Conservation (phyloP, 140 eudicot species). For the Anethum foeniculum region DNA sequence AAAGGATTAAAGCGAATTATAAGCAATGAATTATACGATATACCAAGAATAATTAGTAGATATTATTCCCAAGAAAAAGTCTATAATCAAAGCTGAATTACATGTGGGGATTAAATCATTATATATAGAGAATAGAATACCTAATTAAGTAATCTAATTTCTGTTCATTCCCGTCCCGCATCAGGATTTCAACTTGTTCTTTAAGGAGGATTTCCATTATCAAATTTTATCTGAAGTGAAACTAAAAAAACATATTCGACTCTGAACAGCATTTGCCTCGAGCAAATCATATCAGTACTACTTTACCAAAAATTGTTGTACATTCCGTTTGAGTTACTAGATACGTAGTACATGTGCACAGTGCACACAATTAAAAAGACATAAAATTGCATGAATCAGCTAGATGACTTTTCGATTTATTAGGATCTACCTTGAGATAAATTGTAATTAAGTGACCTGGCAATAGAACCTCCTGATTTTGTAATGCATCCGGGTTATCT, state of each 20-base stretch:
- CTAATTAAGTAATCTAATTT: too few species aligned
- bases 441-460: slow-evolving; percentile 82
- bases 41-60: too few species aligned
- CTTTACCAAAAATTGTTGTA: neutral
- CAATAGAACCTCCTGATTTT: slow-evolving; percentile 79
- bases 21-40: too few species aligned
- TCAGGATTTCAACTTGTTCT: neutral
- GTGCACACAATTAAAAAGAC: neutral
- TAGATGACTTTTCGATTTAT: neutral
- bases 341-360: neutral
- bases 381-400: neutral
- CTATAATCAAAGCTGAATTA: too few species aligned
- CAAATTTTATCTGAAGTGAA: neutral
- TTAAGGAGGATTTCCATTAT: neutral
- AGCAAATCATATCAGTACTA: neutral
- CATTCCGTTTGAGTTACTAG: neutral
- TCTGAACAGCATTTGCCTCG: neutral
- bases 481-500: slow-evolving; percentile 88
- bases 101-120: too few species aligned
- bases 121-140: too few species aligned
- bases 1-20: too few species aligned
- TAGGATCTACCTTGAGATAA: slow-evolving; percentile 57
- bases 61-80: too few species aligned
- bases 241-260: neutral
- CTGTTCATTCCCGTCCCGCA: too few species aligned